Conservation (phyloP, 1,284 basidiomycete species). For the Butyriboletus appendiculatus region DNA sequence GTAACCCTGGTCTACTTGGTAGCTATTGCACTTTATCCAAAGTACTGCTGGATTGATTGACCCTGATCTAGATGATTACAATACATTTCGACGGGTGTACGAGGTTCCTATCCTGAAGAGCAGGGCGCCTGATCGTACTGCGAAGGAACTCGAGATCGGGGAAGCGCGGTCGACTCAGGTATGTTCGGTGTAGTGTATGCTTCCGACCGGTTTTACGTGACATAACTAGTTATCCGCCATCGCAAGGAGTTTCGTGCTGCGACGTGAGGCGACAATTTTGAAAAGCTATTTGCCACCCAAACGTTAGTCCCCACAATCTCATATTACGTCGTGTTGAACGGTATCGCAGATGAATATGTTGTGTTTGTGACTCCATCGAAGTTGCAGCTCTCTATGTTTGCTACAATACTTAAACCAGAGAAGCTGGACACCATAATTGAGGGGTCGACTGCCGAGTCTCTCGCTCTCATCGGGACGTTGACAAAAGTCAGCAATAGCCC, state of each 20-base stretch:
- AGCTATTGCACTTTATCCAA: conserved; percentile 17
- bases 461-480: conserved; percentile 80
- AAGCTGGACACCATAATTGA: conserved; percentile 65
- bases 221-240: conserved; percentile 67
- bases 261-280: conserved; percentile 83
- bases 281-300: conserved; percentile 90
- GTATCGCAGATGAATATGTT: conserved; percentile 82
- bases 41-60: background rate
- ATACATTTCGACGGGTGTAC: conserved; percentile 77
- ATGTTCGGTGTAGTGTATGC: conserved; percentile 3
- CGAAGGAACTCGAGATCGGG: conserved; percentile 76
- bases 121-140: conserved; percentile 73
- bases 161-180: conserved; percentile 75
- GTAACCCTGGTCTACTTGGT: conserved; percentile 90
- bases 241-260: conserved; percentile 85
- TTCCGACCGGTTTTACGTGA: background rate
- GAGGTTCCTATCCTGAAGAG: conserved; percentile 91
- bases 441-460: conserved; percentile 73
- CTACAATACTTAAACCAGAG: conserved; percentile 70
- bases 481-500: conserved; percentile 96
- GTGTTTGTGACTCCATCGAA: conserved; percentile 86
- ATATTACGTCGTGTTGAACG: conserved; percentile 1
- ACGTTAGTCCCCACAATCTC: conserved; percentile 47
- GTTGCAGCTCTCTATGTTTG: conserved; percentile 83
- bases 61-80: conserved; percentile 60